These are phyloP conservation scores for Telopea speciosissima DNA, from an alignment of 177 flowering plant genomes.

Conservation along the genomic window DNA sequence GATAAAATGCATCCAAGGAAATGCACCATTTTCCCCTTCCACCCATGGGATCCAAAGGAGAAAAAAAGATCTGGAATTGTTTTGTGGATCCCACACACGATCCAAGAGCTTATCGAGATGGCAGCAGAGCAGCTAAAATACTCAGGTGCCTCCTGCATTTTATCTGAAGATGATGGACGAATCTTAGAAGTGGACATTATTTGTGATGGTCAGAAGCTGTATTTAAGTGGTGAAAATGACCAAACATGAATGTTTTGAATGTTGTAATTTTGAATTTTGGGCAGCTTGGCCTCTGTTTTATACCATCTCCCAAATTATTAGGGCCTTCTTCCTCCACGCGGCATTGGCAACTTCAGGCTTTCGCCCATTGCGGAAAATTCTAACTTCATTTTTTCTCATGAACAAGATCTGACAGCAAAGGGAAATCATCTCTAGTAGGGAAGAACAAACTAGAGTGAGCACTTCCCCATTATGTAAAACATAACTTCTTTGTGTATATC, in stretches of 20 bases:
- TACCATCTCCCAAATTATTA: not conserved
- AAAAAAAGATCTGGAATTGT: slow-evolving; percentile 54
- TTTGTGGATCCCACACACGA: slow-evolving; percentile 60
- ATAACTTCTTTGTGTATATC: not conserved
- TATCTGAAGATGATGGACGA: slow-evolving; percentile 79
- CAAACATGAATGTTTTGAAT: too few species aligned
- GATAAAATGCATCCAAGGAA: slow-evolving; percentile 44
- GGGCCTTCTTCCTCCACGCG: too few species aligned
- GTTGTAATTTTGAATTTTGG: too few species aligned
- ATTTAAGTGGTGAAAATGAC: slow-evolving; percentile 31
- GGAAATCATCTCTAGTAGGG: not conserved
- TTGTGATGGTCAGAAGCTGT: slow-evolving; percentile 67
- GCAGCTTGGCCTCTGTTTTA: too few species aligned
- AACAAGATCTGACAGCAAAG: not conserved
- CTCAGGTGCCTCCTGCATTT: slow-evolving; percentile 30
- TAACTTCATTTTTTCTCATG: not conserved
- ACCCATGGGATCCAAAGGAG: slow-evolving; percentile 62
- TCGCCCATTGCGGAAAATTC: not conserved
- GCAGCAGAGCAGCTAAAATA: slow-evolving; percentile 45
- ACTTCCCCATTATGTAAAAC: not conserved
- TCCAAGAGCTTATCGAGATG: slow-evolving; percentile 51
- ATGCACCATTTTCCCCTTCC: slow-evolving; percentile 84
- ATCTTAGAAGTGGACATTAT: slow-evolving; percentile 67
- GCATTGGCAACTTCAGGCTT: not conserved
- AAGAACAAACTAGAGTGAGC: not conserved